Conservation (phyloP, 257 asterid genomes). For the Nicotiana otophora region DNA sequence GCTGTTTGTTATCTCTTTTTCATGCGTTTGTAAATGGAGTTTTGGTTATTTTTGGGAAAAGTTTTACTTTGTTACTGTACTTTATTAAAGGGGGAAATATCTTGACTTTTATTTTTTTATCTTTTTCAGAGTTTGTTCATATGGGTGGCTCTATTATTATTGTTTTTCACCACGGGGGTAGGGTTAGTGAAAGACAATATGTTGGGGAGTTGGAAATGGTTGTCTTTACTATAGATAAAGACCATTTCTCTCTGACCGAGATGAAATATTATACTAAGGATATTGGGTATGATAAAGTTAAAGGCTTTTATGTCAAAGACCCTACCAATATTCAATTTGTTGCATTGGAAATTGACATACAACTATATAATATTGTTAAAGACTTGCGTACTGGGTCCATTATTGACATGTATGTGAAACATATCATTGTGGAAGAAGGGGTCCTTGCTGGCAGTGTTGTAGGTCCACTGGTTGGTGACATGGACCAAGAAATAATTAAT, state of each 20-base stretch:
- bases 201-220: not conserved
- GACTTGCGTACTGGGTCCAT: not conserved
- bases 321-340: not conserved
- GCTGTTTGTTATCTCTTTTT: too few species aligned
- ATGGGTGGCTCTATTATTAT: too few species aligned
- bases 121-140: not conserved
- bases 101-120: too few species aligned
- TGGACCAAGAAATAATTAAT: not conserved
- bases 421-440: not conserved
- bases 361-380: not conserved
- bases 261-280: not conserved
- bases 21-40: too few species aligned
- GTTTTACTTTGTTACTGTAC: too few species aligned
- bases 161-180: not conserved
- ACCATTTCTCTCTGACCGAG: too few species aligned
- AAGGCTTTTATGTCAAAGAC: not conserved
- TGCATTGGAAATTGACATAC: not conserved
- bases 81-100: too few species aligned
- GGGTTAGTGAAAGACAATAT: not conserved
- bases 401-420: not conserved
- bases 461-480: not conserved
- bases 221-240: too few species aligned
- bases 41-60: too few species aligned
- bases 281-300: not conserved
- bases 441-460: not conserved